Conservation (phyloP, 2,329 filamentous ascomycete genomes). For the Claviceps capensis region DNA sequence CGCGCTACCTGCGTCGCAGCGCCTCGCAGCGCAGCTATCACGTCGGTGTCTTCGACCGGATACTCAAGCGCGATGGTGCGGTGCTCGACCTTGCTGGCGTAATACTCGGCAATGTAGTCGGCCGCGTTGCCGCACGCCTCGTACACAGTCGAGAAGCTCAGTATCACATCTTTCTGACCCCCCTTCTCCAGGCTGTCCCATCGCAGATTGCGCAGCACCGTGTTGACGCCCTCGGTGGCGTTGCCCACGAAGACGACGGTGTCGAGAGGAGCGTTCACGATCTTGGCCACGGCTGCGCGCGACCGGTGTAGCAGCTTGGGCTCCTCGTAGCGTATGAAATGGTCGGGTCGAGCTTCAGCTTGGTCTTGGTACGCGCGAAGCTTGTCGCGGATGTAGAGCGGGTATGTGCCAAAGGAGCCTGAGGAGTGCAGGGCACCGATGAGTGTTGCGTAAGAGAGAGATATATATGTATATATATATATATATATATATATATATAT, state of each 20-base stretch:
- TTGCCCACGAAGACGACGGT: constrained; percentile 69
- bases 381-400: constrained; percentile 43
- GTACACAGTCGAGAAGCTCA: constrained; percentile 72
- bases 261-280: constrained; percentile 52
- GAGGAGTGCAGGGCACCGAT: background rate
- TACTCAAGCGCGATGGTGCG: constrained; percentile 49
- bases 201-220: constrained; percentile 59
- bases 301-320: constrained; percentile 49
- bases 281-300: constrained; percentile 50
- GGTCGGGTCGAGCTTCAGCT: constrained; percentile 56
- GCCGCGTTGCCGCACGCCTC: constrained; percentile 63
- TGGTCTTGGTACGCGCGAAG: constrained; percentile 52
- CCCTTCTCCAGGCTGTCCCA: constrained; percentile 46
- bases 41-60: constrained; percentile 54
- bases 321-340: constrained; percentile 59
- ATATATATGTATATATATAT: no score
- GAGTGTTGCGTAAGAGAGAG: background rate
- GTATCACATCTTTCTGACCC: constrained; percentile 54
- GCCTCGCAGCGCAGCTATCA: constrained; percentile 46
- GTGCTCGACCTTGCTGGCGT: constrained; percentile 26
- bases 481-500: no score
- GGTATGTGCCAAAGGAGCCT: constrained; percentile 73
- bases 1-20: constrained; percentile 38
- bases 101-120: constrained; percentile 56
- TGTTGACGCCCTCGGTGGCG: constrained; percentile 66